phyloP scores from a whole-genome alignment of 2,329 filamentous ascomycete genomes.

The Penicillium sp. region DNA sequence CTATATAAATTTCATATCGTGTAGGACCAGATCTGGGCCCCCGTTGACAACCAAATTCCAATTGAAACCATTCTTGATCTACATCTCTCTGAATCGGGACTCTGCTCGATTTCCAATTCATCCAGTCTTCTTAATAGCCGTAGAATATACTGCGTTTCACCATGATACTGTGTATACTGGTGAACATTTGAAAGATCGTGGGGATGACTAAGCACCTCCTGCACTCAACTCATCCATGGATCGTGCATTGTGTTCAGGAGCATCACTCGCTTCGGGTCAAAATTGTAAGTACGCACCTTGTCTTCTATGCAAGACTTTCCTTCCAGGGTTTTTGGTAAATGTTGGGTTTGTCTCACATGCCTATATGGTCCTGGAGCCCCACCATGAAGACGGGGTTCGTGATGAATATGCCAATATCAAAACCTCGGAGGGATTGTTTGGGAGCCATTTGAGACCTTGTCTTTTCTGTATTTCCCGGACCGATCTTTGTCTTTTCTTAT shows the following conservation, averaged over 20 bases:
- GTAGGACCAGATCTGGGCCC: background rate
- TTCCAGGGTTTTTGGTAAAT: background rate
- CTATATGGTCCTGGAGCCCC: background rate
- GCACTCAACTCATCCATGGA: background rate
- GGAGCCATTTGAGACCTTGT: background rate
- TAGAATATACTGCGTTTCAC: background rate
- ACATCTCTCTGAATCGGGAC: background rate
- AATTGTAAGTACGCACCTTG: conserved; percentile 1
- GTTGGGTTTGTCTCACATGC: background rate
- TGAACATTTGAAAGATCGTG: background rate
- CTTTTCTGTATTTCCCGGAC: background rate
- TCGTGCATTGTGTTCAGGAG: background rate
- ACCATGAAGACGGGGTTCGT: background rate
- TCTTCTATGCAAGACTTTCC: background rate
- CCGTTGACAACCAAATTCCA: background rate
- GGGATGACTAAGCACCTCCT: conserved; percentile 9
- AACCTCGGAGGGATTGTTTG: background rate
- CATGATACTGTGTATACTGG: background rate
- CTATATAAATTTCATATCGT: too few species aligned
- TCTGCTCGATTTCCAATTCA: background rate
- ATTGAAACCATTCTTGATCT: background rate
- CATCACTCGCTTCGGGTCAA: conserved; percentile 4
- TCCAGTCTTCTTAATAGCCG: background rate
- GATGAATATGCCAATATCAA: background rate
- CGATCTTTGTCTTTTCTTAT: background rate